Evolutionary conservation across 768 basidiomycete species (phyloP), one percentile per base, ranked within the genome.

Genomic region (Psilocybe subaeruginosa): DNA sequence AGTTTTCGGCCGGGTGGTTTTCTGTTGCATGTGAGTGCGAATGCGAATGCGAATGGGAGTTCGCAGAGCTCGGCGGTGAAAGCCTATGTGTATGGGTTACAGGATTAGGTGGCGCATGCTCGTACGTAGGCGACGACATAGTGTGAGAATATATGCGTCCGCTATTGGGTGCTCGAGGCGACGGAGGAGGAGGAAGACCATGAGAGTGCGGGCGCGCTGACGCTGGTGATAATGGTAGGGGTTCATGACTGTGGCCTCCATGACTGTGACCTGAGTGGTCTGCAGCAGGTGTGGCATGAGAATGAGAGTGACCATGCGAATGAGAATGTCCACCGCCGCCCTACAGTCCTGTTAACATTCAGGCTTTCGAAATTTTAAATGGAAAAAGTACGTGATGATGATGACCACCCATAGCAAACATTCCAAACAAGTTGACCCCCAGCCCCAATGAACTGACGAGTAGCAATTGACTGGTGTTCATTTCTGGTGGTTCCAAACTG

Each of bases 361-460:
- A 57, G 12, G 23, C 3, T 23, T 52, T 39, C 11, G 14, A 45
- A 48, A 31, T 59, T 27, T 41, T 57, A 58, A 56, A 43, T 9
- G 29, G 59, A 56, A 56, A 49, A 17, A 77, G 45, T 78, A 91
- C 91, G 77, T 92, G 92, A 64, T 93, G 92, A 70, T 91, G 90
- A 72, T 96, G 94, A 3, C 95, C 95, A 4, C 97, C 97, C 83
- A 97, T 99, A 1, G 97, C 97, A 71, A 95, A 93, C 95, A 99
- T 97, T 39, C 97, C 97, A 67, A 98, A 99, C 17, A 99, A 76
- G 73, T 99, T 99, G 50, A 99, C 95, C 1, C 82, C 94, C 8
- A 99, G 78, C 7, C 97, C 97, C 29, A 98, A 74, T 3, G 89
- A 85, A 63, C 94, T 97, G 54, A 99, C 91, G 1, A 97, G 80